phyloP scores from a whole-genome alignment of 2,329 filamentous ascomycete genomes.

The Colletotrichum incanum region DNA sequence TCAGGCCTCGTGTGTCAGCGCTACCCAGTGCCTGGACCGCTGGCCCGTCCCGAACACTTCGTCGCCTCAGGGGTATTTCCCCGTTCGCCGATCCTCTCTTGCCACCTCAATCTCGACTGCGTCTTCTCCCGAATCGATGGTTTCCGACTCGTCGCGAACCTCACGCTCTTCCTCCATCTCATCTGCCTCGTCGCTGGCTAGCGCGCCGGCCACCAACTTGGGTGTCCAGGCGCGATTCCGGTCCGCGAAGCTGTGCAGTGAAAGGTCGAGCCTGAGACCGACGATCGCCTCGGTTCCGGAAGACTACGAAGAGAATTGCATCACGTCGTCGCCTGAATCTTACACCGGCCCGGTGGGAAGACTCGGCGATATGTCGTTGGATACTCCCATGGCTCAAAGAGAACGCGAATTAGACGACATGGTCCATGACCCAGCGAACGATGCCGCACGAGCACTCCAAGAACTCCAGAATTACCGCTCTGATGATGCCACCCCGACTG shows the following conservation, averaged over 20 bases:
- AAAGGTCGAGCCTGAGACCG: constrained; percentile 68
- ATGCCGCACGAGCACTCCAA: constrained; percentile 72
- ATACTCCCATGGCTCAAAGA: constrained; percentile 62
- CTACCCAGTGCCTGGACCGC: constrained; percentile 67
- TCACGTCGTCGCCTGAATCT: constrained; percentile 71
- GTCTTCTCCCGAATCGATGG: constrained; percentile 78
- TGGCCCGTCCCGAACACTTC: constrained; percentile 64
- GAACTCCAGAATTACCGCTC: constrained; percentile 71
- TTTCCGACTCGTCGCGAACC: constrained; percentile 74
- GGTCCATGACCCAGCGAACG: constrained; percentile 61
- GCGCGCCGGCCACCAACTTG: constrained; percentile 72
- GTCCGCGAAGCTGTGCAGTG: constrained; percentile 70
- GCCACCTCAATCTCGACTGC: constrained; percentile 75
- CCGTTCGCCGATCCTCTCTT: constrained; percentile 73
- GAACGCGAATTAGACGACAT: constrained; percentile 63
- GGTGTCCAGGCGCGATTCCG: constrained; percentile 76
- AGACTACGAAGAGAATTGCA: constrained; percentile 65
- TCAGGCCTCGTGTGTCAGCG: constrained; percentile 64
- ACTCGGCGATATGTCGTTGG: constrained; percentile 65
- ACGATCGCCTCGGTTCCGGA: constrained; percentile 72
- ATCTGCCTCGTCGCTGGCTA: constrained; percentile 72
- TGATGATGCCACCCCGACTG: constrained; percentile 56
- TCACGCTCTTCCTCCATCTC: constrained; percentile 78
- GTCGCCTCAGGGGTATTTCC: constrained; percentile 67
- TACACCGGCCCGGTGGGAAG: constrained; percentile 69